Base-by-base conservation (phyloP, 2,329 filamentous ascomycete genomes). In the Curvularia sp. region DNA sequence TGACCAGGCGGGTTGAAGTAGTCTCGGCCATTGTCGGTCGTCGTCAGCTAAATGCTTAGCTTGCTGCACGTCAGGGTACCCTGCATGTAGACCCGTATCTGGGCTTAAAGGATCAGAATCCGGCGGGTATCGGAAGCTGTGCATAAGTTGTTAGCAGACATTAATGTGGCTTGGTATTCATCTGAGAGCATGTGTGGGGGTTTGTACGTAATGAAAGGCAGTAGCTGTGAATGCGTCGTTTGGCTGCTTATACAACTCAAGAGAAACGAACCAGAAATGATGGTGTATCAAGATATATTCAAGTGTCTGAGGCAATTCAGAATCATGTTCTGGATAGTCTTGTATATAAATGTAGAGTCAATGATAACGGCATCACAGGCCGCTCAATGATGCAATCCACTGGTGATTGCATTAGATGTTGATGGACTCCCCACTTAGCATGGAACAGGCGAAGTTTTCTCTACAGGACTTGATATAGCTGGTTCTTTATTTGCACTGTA, bases 21-120 rank as follows among this genome's bases (percentile, higher is more conserved):
- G 64, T 58, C 30, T 69, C 71, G 71, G 70, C 62, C 72, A 75
- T 73, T 59, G 51, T 71, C 63, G 64, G 60, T 63, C 55, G 64
- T 65, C 63, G 62, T 62, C 53, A 64, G 61, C 65, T 65, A 69
- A 57, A 62, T 63, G 62, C 58, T 67, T 75, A 74, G 71, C 68
- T 69, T 64, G 59, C 66, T 71, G 70, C 70, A 70, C 68, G 64
- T 71, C 64, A 68, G 61, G 54, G 47, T 49, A 60, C 56, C 48
- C 48, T 52, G 56, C 62, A 65, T 60, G 51, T 55, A 64, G 55
- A 54, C 54, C 43, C 49, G 55, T 50, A 67, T 55, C 46, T 53
- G 49, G 53, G 20, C 49, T 39, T 38, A 49, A 52, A 51, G 48
- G 30, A 43, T 57, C 30, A 22, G 33, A 46, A 54, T 28, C 54